phyloP scores from a whole-genome alignment of 352 stramenopile genomes.

The Globisporangium cederbergense region DNA sequence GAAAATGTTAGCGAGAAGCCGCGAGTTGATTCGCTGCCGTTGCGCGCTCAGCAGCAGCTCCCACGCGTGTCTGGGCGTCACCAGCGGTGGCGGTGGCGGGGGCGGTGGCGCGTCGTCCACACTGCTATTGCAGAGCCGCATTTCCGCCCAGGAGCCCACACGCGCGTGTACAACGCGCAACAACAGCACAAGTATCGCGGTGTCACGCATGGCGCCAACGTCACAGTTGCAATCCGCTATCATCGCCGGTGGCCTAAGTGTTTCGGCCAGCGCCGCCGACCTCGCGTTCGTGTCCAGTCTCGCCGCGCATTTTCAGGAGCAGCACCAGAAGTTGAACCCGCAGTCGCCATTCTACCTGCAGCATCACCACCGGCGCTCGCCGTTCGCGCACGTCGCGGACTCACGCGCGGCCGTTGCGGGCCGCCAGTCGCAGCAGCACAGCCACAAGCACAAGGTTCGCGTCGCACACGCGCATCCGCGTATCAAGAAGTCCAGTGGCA shows the following conservation, averaged over 20 bases:
- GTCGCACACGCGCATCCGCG: not conserved
- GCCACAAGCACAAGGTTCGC: not conserved
- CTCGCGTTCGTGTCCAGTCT: slow-evolving; percentile 18
- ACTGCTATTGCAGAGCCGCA: slow-evolving; percentile 11
- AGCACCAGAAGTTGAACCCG: slow-evolving; percentile 1
- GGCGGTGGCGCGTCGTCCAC: not conserved
- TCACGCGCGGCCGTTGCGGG: not conserved
- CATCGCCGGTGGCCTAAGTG: slow-evolving; percentile 1
- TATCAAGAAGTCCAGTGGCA: not conserved
- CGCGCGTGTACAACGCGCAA: slow-evolving; percentile 7
- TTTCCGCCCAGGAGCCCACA: slow-evolving; percentile 11
- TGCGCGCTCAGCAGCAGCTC: slow-evolving; percentile 8
- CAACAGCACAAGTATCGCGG: slow-evolving; percentile 14
- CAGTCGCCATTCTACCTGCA: slow-evolving; percentile 7
- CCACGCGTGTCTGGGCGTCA: slow-evolving; percentile 1
- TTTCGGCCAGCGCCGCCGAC: slow-evolving; percentile 14
- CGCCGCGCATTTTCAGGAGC: slow-evolving; percentile 14
- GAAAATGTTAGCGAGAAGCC: slow-evolving; percentile 6
- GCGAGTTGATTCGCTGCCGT: slow-evolving; percentile 7
- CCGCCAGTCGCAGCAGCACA: slow-evolving; percentile 2
- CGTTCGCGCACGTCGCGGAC: slow-evolving; percentile 12
- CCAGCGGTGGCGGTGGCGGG: no score
- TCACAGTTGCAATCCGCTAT: not conserved
- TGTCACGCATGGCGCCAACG: not conserved
- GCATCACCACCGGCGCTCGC: slow-evolving; percentile 16